These are phyloP conservation scores for Cynanchum wilfordii DNA, from an alignment of 257 asterid species.

Conservation along the genomic window DNA sequence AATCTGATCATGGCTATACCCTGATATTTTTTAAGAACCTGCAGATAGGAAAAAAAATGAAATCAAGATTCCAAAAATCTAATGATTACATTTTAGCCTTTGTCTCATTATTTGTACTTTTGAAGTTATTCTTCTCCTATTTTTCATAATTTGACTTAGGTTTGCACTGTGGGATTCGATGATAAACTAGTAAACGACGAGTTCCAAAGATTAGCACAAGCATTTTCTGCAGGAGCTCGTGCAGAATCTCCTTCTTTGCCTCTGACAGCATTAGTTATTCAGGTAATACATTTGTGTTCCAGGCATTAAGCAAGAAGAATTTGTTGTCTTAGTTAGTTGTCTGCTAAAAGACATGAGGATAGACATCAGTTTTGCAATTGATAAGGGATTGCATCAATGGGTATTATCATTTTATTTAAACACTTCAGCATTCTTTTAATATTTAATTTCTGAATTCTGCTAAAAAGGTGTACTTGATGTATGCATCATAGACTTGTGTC, in stretches of 20 bases:
- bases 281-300: slow-evolving; percentile 37
- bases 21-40: background rate
- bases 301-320: background rate
- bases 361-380: background rate
- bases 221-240: slow-evolving; percentile 55
- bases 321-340: slow-evolving; percentile 4
- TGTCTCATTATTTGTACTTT: background rate
- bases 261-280: slow-evolving; percentile 69
- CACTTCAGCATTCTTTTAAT: background rate
- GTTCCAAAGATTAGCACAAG: slow-evolving; percentile 62
- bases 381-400: background rate
- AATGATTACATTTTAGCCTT: background rate
- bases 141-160: slow-evolving; percentile 32
- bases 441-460: background rate
- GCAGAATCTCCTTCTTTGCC: slow-evolving; percentile 62
- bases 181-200: slow-evolving; percentile 56
- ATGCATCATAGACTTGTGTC: background rate
- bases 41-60: background rate
- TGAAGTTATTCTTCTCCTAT: background rate
- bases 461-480: background rate
- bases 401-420: background rate
- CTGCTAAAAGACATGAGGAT: background rate
- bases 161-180: slow-evolving; percentile 58
- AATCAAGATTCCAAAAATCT: background rate
- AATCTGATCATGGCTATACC: background rate